Percentiles rank a stretch among this genome's conserved stretches.
These are phyloP conservation scores for Pichia cactophila DNA, from an alignment of 1,139 yeast species.

Conservation along the genomic window DNA sequence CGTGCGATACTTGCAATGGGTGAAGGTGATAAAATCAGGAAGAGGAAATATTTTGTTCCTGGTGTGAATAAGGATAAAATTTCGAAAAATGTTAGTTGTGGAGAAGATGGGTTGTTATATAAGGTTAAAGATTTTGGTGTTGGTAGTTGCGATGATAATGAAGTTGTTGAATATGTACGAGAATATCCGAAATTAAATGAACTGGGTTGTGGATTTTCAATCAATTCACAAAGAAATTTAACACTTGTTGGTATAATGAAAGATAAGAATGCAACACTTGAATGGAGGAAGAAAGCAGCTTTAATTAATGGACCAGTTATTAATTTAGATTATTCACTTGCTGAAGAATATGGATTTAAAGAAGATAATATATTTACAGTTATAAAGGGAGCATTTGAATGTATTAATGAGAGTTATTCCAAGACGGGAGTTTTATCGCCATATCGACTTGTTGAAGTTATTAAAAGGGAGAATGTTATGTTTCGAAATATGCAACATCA, in stretches of 20 bases:
- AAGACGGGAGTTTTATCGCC: constrained; percentile 85
- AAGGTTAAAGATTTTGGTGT: constrained; percentile 4
- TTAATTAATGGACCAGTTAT: constrained; percentile 76
- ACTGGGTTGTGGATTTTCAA: constrained; percentile 21
- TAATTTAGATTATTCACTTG: constrained; percentile 62
- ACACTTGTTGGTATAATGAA: constrained; percentile 42
- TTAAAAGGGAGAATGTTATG: constrained; percentile 74
- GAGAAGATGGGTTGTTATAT: neutral
- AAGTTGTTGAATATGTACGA: constrained; percentile 15
- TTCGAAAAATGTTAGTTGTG: constrained; percentile 26
- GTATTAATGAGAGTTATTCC: constrained; percentile 65
- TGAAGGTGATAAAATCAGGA: constrained; percentile 25
- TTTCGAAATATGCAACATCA: constrained; percentile 94
- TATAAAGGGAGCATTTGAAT: constrained; percentile 77
- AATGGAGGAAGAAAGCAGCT: constrained; percentile 75
- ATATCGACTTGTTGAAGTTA: constrained; percentile 56
- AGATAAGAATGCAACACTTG: constrained; percentile 54
- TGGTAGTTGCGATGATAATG: constrained; percentile 1
- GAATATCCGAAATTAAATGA: constrained; percentile 25
- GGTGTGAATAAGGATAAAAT: constrained; percentile 36
- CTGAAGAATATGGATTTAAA: constrained; percentile 37
- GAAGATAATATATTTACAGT: constrained; percentile 60
- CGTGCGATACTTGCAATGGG: constrained; percentile 43
- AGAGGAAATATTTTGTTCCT: constrained; percentile 31
- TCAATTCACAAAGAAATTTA: constrained; percentile 29